Base-by-base conservation (phyloP, 495 filamentous ascomycete genomes). In the Hypomontagnella submonticulosa region DNA sequence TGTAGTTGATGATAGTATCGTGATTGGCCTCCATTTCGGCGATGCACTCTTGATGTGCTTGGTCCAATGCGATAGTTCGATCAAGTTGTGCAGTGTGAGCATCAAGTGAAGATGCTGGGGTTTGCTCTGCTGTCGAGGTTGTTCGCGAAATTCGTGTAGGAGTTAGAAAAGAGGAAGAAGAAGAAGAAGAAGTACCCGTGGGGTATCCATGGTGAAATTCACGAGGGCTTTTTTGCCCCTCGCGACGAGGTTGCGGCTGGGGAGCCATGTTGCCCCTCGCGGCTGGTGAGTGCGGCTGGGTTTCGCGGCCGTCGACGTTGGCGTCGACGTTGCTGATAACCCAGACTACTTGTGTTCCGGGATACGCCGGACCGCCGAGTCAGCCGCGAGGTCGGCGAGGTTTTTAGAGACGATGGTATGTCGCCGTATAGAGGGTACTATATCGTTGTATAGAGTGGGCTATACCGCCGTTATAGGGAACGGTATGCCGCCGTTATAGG, bases 21-120 rank as follows among this genome's bases (percentile, higher is more conserved):
- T 47, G 32, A 15, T 49, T 37, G 33, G 23, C n/a, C 6, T 60
- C 44, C 61, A 65, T 69, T 7, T 63, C 38, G 38, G n/a, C 11
- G 44, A 64, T 13, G 15, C 49, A 63, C 15, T 36, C 16, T 15
- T 40, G 23, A 30, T 63, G 58, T 6, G 42, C 23, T 36, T 36
- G 30, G 27, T 56, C 42, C 18, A 64, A 57, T 32, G 49, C 16
- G n/a, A 20, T 3, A 33, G 13, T 18, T 23, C 27, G 11, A 1
- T 42, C 63, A 19, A 42, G 1, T 37, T 37, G 36, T 13, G 13
- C 13, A 15, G n/a, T 10, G 34, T 9, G 1, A 13, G 46, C 49
- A 20, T 60, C 62, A 51, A 46, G 27, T 18, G 33, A 49, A 12
- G 40, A n/a, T 16, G 37, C 41, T 23, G 48, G n/a, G 8, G 16